Percentiles rank a stretch among this genome's conserved stretches.
phyloP scores from a whole-genome alignment of 2,329 filamentous ascomycete species.

The Colletotrichum sp. region DNA sequence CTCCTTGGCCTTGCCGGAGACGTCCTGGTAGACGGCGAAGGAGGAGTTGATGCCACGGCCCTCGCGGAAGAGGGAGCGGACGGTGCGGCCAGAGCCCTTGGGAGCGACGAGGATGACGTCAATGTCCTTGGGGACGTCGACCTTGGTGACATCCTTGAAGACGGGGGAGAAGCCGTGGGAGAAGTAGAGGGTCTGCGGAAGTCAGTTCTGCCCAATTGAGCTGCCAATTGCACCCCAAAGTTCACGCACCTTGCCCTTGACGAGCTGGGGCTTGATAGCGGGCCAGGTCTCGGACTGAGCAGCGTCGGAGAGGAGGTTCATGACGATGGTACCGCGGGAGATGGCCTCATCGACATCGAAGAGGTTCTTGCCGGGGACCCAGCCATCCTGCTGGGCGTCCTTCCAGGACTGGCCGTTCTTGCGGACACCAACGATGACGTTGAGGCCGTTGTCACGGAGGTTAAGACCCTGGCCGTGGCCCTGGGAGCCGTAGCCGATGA shows the following conservation, averaged over 20 bases:
- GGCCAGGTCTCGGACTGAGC: constrained; percentile 99
- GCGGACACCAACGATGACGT: constrained; percentile 98
- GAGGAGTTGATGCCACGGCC: constrained; percentile 99
- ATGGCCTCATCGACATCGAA: constrained; percentile 99
- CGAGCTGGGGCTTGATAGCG: constrained; percentile 95
- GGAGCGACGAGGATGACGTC: constrained; percentile 99
- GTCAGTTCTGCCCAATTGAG: constrained; percentile 25
- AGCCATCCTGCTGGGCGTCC: constrained; percentile 95
- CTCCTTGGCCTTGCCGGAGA: constrained; percentile 97
- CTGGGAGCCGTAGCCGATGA: constrained; percentile 98
- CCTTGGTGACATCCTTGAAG: constrained; percentile 99
- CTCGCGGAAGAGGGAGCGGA: constrained; percentile 98
- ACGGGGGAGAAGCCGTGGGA: constrained; percentile 99
- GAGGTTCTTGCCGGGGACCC: constrained; percentile 97
- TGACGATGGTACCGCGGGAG: constrained; percentile 89
- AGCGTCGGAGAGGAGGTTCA: constrained; percentile 98
- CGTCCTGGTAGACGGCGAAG: constrained; percentile 97
- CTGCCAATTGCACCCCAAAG: neutral
- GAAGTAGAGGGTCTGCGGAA: constrained; percentile 91
- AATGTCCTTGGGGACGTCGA: constrained; percentile 93
- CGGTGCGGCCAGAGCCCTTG: constrained; percentile 98
- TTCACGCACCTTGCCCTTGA: constrained; percentile 89
- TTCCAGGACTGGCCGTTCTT: constrained; percentile 99
- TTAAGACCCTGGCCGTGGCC: constrained; percentile 99
- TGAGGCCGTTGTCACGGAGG: constrained; percentile 98